Percentiles rank a stretch among this genome's conserved stretches.
phyloP scores from a whole-genome alignment of 805 yeast species.

The Schizosaccharomyces lindneri region DNA sequence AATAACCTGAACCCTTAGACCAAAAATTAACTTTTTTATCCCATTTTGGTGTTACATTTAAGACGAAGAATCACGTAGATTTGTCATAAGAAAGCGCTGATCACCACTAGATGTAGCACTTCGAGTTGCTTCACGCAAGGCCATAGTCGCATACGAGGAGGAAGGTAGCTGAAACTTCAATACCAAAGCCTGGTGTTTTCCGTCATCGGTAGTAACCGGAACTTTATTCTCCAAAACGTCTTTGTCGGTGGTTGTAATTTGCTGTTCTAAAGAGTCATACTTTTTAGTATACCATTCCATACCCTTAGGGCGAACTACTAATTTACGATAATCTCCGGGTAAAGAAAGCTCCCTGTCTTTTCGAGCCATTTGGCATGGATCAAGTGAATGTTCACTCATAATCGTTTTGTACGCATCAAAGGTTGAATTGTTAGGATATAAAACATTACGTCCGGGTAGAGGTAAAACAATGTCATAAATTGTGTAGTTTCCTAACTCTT shows the following conservation, averaged over 20 bases:
- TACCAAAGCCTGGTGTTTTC: conserved; percentile 39
- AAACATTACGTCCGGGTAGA: conserved; percentile 87
- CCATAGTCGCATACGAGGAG: conserved; percentile 94
- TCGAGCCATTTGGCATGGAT: conserved; percentile 66
- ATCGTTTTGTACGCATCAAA: conserved; percentile 36
- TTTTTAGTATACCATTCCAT: conserved; percentile 36
- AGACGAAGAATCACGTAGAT: not conserved
- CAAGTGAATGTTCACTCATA: conserved; percentile 58
- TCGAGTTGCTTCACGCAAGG: conserved; percentile 70
- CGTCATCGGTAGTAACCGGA: conserved; percentile 15
- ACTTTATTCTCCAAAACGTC: conserved; percentile 21
- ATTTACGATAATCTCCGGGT: conserved; percentile 65
- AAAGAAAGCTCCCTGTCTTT: conserved; percentile 70
- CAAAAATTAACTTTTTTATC: no score
- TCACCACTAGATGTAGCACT: conserved; percentile 28
- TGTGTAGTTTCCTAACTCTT: conserved; percentile 39
- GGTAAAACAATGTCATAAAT: conserved; percentile 78
- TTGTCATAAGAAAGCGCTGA: not conserved
- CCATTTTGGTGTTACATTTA: not conserved
- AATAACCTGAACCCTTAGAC: no score
- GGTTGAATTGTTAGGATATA: conserved; percentile 50
- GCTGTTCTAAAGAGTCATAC: conserved; percentile 41
- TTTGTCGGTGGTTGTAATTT: conserved; percentile 57
- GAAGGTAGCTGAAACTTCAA: conserved; percentile 55
- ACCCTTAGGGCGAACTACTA: conserved; percentile 40